Evolutionary conservation across 768 basidiomycete species (phyloP).

Genomic region (Tulasnella sp.): DNA sequence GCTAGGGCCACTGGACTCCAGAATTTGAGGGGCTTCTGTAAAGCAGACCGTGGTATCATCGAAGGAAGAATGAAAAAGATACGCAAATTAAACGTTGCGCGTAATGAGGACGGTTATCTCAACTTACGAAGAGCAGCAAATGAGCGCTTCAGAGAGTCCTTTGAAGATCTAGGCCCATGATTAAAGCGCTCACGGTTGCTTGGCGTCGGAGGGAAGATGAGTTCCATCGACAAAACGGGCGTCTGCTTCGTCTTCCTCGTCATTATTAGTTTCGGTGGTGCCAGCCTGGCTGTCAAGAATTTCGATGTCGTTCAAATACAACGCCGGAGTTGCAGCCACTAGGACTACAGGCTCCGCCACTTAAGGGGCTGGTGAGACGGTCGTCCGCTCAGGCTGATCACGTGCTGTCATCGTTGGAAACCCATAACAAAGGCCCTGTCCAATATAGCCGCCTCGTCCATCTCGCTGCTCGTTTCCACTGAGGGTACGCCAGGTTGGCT

Average conservation of each 20-base stretch:
- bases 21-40: background rate
- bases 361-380: background rate
- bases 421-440: background rate
- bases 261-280: background rate
- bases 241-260: conserved; percentile 16
- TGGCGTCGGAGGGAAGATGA: conserved; percentile 8
- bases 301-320: background rate
- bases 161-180: background rate
- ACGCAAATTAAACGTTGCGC: background rate
- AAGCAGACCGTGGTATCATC: too few species aligned
- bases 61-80: background rate
- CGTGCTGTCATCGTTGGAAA: background rate
- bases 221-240: conserved; percentile 14
- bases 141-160: background rate
- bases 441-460: background rate
- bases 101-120: background rate
- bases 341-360: background rate
- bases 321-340: too few species aligned
- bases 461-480: background rate
- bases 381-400: too few species aligned
- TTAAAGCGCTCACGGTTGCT: background rate
- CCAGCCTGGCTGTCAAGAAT: background rate
- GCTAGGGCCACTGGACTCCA: background rate
- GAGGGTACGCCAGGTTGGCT: background rate
- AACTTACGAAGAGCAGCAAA: background rate